phyloP scores from a whole-genome alignment of 192 early-diverging fungal genomes.

The Lobosporangium transversale region DNA sequence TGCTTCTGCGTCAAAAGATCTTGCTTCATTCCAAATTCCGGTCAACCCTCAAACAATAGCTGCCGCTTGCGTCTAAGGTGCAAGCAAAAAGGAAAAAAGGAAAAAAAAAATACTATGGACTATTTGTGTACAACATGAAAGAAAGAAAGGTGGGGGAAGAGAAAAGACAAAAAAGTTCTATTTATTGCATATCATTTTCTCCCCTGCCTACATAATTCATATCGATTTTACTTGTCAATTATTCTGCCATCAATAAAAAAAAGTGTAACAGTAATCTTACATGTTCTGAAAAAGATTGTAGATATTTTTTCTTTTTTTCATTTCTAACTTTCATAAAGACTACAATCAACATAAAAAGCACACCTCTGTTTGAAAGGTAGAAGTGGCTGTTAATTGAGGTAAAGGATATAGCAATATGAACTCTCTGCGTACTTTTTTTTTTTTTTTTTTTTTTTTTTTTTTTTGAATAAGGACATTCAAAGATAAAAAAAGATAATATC shows the following conservation, averaged over 20 bases:
- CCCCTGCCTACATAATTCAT: background rate
- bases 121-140: background rate
- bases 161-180: background rate
- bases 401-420: no score
- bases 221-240: background rate
- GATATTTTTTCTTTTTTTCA: no score
- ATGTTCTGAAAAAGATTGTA: no score
- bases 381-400: no score
- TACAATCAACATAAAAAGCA: no score
- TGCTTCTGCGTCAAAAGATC: background rate
- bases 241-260: background rate
- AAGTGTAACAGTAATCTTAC: no score
- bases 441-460: no score
- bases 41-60: background rate
- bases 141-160: background rate
- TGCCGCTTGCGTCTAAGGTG: constrained; percentile 3
- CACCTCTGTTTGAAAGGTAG: no score
- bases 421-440: no score
- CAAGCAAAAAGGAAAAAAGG: background rate
- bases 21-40: background rate
- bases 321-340: no score
- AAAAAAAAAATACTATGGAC: background rate
- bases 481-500: no score
- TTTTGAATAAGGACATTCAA: no score
- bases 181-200: background rate